Conservation (phyloP, 176 grass and related monocot genomes). For the Neostapfia colusana region DNA sequence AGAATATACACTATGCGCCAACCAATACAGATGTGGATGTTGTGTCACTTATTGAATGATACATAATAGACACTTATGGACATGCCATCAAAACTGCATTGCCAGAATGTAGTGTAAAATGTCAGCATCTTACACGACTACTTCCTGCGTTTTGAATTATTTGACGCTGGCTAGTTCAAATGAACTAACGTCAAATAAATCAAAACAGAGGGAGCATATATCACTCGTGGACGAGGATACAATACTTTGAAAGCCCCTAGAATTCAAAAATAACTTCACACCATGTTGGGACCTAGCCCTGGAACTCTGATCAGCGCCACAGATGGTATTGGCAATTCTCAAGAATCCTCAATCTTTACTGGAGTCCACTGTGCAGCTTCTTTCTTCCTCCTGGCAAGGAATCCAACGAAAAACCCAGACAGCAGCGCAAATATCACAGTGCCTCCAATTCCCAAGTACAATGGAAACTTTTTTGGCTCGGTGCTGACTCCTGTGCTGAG, state of each 20-base stretch:
- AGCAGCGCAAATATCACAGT: slow-evolving; percentile 45
- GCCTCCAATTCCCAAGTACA: slow-evolving; percentile 50
- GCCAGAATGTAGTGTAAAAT: slow-evolving; percentile 17
- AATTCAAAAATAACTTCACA: background rate
- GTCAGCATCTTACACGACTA: background rate
- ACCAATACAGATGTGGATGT: too few relatives aligned
- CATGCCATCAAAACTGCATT: background rate
- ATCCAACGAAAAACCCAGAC: slow-evolving; percentile 60
- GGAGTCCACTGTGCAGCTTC: slow-evolving; percentile 65
- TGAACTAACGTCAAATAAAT: too few relatives aligned
- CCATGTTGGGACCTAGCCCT: background rate
- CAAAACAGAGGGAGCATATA: too few relatives aligned
- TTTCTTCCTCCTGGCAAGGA: slow-evolving; percentile 54
- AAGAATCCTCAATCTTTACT: slow-evolving; percentile 71
- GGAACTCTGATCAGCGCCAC: background rate
- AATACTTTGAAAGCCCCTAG: background rate
- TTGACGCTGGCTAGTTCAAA: too few relatives aligned
- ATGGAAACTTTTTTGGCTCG: background rate
- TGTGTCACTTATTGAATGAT: too few relatives aligned
- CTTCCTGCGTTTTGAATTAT: too few relatives aligned
- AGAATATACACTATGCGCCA: too few relatives aligned
- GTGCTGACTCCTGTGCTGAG: slow-evolving; percentile 10
- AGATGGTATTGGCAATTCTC: background rate
- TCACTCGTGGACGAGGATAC: background rate
- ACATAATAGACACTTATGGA: background rate